Evolutionary conservation across 768 basidiomycete genomes (phyloP), one percentile per base, ranked within the genome.

Genomic region (Naganishia friedmannii): DNA sequence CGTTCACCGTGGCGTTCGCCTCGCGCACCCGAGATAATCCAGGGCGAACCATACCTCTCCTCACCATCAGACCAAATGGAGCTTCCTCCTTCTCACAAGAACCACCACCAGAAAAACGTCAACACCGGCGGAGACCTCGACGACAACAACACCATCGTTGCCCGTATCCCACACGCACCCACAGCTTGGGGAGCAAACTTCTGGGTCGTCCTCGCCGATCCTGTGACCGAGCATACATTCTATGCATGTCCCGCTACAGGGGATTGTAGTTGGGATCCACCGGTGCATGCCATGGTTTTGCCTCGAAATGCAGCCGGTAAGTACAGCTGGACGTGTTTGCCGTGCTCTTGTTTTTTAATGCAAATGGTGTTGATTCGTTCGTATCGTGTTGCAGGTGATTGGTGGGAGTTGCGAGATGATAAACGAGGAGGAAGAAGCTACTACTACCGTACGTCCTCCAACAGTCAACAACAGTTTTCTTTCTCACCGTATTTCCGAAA

Each of bases 171-270:
- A 32, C 66, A 71, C 56, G 53, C 53, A n/a, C 67, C 67, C 0
- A 63, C 67, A 9, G 34, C 70, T 32, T 93, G 92, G 92, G 92
- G 91, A 5, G 87, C 89, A 31, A 89, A 92, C 79, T 95, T 96
- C 78, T 96, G 93, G 93, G 91, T 95, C 8, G 94, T 93, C 7
- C 84, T 95, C 65, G 86, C 90, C 57, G 93, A 96, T 84, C 93
- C 93, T 31, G 87, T 90, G 85, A 83, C 83, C 3, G 81, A 83
- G 58, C 81, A 82, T 3, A 87, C 89, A 12, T 96, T 96, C 83
- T 97, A 88, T 80, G 93, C 93, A 28, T 94, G 92, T 81, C 93
- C 93, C 65, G 88, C 92, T 0, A 91, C 92, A 17, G 93, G 93
- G 19, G 87, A 93, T 78, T 91, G 92, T 67, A 90, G 90, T 76